Percentiles rank a stretch among this genome's conserved stretches.
phyloP scores from a whole-genome alignment of 768 basidiomycete genomes.

The Lentinula sp. region DNA sequence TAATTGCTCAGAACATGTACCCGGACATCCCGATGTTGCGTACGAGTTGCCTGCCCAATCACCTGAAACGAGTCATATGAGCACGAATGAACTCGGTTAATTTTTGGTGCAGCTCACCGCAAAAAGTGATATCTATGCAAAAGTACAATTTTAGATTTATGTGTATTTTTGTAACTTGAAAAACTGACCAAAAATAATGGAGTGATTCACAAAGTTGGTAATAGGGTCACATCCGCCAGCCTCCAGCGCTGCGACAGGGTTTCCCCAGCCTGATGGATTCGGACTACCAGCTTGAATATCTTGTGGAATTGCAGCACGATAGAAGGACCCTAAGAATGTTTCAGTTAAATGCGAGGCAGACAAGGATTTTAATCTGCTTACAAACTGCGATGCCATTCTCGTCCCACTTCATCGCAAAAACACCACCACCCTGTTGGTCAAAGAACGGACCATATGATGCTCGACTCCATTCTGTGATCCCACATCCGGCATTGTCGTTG shows the following conservation, averaged over 20 bases:
- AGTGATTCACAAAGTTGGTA: slow-evolving; percentile 60
- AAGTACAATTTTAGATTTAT: not conserved
- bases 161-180: not conserved
- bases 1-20: slow-evolving; percentile 57
- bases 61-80: slow-evolving; percentile 28
- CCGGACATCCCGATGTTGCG: slow-evolving; percentile 66
- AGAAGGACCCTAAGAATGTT: slow-evolving; percentile 63
- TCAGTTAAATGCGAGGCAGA: not conserved
- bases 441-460: slow-evolving; percentile 83
- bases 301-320: slow-evolving; percentile 66
- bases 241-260: slow-evolving; percentile 55
- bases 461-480: slow-evolving; percentile 70
- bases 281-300: slow-evolving; percentile 61
- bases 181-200: slow-evolving; percentile 68
- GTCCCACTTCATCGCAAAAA: slow-evolving; percentile 91
- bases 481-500: slow-evolving; percentile 67
- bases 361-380: slow-evolving; percentile 26
- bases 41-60: slow-evolving; percentile 87
- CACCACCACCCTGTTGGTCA: slow-evolving; percentile 74
- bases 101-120: slow-evolving; percentile 41
- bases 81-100: slow-evolving; percentile 5
- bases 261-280: slow-evolving; percentile 62
- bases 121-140: slow-evolving; percentile 69
- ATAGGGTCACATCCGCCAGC: slow-evolving; percentile 50
- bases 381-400: slow-evolving; percentile 69